These are phyloP conservation scores for Candida labiduridarum DNA, from an alignment of 1,139 yeast species.

Conservation along the genomic window DNA sequence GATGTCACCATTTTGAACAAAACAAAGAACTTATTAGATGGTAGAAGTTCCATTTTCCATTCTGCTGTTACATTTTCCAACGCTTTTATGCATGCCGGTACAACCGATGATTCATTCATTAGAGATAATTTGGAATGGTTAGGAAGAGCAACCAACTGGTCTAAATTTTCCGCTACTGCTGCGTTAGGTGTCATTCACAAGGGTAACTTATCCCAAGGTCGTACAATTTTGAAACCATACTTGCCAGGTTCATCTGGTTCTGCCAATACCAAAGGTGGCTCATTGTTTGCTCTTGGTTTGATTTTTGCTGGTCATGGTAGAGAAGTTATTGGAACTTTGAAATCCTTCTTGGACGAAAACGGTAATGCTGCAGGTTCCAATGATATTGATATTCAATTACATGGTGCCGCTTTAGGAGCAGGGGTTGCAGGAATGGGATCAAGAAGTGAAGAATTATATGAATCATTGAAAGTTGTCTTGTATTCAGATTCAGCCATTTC, in stretches of 20 bases:
- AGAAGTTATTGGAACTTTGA: constrained; percentile 80
- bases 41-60: constrained; percentile 91
- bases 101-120: constrained; percentile 92
- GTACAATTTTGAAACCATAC: constrained; percentile 84
- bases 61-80: constrained; percentile 94
- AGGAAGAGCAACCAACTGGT: constrained; percentile 97
- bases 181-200: constrained; percentile 97
- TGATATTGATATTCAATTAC: constrained; percentile 84
- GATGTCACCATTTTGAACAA: constrained; percentile 82
- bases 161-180: constrained; percentile 96
- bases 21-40: constrained; percentile 81
- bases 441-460: constrained; percentile 72
- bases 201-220: constrained; percentile 92
- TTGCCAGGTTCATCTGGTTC: constrained; percentile 83
- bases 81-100: constrained; percentile 95
- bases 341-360: constrained; percentile 71
- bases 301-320: constrained; percentile 96
- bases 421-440: constrained; percentile 99
- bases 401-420: constrained; percentile 94
- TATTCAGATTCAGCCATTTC: constrained; percentile 92
- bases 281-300: constrained; percentile 89
- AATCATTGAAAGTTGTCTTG: constrained; percentile 79
- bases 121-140: constrained; percentile 93
- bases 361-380: constrained; percentile 67
- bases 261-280: constrained; percentile 93